Base-by-base conservation (phyloP, 208 protist genomes). In the Naegleria gruberi region DNA sequence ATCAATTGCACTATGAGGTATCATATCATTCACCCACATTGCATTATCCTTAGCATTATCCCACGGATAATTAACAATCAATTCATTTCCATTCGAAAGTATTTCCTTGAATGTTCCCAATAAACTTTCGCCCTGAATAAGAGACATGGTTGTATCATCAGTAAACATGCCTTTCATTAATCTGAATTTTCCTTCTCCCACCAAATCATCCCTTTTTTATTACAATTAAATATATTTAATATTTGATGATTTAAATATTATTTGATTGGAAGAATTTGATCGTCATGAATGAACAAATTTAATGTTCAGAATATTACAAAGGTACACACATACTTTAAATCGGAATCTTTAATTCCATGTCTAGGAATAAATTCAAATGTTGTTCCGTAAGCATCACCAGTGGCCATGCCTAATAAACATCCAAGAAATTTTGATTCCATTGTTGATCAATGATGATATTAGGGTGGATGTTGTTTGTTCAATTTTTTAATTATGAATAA, bases 121-220 rank as follows among this genome's bases (percentile, higher is more conserved):
- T 41, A 94, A 44, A 34, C 82, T 90, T 57, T 93, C 92, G 0
- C 91, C 92, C 44, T 94, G 74, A 57, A 92, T 94, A 2, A 94
- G 74, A 5, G 85, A 89, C 92, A 94, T 92, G 0, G 46, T 90
- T 0, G 91, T 94, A 90, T 94, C 93, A 90, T 94, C 93, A 19
- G 93, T 94, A 51, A 82, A 94, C 93, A 77, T 47, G 3, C 93
- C 93, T 26, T 92, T 43, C 42, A 87, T 7, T 55, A 94, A 57
- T 19, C 43, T 73, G 85, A 93, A 93, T 37, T 74, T 74, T 40
- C 92, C 92, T 4, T 90, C 91, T n/a, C 92, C 92, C 0, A 92
- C 45, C 46, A 93, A 6, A n/a, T 65, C 85, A 15, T 26, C 37
- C 4, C 89, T 55, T 23, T 23, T 12, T 10, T 90, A 8, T 17